A percentile compares a stretch with the other conserved stretches of the same genome.
Evolutionary conservation across 2,329 filamentous ascomycete genomes (phyloP).

Genomic region (Ceratocystis huliohia): DNA sequence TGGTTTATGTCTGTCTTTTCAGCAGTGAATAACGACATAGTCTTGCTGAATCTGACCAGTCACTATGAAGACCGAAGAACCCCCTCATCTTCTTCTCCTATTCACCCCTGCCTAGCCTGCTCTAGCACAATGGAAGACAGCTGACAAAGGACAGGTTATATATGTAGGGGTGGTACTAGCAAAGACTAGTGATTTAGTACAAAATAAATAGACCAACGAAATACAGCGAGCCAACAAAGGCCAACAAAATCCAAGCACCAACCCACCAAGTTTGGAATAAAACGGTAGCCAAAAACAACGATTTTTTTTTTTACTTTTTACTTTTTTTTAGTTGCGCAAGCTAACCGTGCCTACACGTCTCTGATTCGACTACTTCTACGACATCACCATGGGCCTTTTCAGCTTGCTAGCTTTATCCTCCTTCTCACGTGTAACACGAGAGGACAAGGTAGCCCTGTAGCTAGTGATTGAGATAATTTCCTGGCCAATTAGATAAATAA

Average conservation of each 20-base stretch:
- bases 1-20: conserved; percentile 8
- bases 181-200: not conserved
- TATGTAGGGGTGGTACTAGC: conserved; percentile 1
- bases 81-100: not conserved
- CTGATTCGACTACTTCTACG: not conserved
- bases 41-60: not conserved
- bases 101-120: not conserved
- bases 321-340: no score
- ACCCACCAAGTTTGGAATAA: not conserved
- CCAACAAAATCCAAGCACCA: not conserved
- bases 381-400: not conserved
- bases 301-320: no score
- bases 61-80: not conserved
- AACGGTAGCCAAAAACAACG: not conserved
- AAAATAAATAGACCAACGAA: not conserved
- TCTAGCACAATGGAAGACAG: not conserved
- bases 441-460: not conserved
- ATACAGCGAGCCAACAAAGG: not conserved
- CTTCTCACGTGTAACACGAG: not conserved
- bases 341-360: not conserved
- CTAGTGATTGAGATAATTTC: not conserved
- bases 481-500: not conserved
- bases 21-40: not conserved
- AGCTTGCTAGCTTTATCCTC: not conserved
- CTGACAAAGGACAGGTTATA: not conserved